These are phyloP conservation scores for Maudiozyma pseudohumilis DNA, from an alignment of 805 yeast genomes.

Conservation along the genomic window DNA sequence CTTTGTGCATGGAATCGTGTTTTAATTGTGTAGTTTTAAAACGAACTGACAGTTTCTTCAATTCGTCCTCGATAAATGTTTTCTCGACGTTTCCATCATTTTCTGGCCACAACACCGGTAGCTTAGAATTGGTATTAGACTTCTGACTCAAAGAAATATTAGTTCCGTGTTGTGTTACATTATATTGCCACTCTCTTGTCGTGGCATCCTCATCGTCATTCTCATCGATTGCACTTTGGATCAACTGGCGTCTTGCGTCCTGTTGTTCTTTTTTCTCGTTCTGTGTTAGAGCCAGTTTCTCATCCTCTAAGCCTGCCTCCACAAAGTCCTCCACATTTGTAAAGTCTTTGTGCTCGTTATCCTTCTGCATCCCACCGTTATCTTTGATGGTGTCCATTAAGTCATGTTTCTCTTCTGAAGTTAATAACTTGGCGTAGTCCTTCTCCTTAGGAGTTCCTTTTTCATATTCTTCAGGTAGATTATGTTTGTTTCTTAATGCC, in stretches of 20 bases:
- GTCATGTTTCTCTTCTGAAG: constrained; percentile 21
- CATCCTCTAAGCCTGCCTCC: constrained; percentile 18
- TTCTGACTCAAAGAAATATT: no score
- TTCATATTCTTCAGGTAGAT: neutral
- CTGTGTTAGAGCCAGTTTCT: constrained; percentile 17
- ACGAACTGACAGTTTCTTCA: constrained; percentile 5
- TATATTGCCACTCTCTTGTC: constrained; percentile 15
- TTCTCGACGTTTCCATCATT: constrained; percentile 3
- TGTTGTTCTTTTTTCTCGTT: constrained; percentile 10
- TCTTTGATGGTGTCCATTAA: constrained; percentile 15
- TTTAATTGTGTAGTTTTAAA: constrained; percentile 7
- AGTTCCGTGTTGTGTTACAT: constrained; percentile 8
- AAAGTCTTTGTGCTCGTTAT: constrained; percentile 9
- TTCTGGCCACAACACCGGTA: constrained; percentile 6
- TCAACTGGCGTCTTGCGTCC: constrained; percentile 9
- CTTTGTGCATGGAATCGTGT: constrained; percentile 4
- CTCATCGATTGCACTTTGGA: constrained; percentile 15
- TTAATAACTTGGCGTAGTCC: constrained; percentile 20
- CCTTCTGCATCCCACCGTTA: constrained; percentile 9
- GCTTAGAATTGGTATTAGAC: neutral
- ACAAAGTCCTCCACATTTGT: constrained; percentile 7
- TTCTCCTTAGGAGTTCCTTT: constrained; percentile 12
- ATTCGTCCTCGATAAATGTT: neutral
- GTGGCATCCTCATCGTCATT: constrained; percentile 1
- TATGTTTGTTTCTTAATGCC: neutral